phyloP scores from a whole-genome alignment of 176 grass and related monocot genomes.

The Aegilops sharonensis region DNA sequence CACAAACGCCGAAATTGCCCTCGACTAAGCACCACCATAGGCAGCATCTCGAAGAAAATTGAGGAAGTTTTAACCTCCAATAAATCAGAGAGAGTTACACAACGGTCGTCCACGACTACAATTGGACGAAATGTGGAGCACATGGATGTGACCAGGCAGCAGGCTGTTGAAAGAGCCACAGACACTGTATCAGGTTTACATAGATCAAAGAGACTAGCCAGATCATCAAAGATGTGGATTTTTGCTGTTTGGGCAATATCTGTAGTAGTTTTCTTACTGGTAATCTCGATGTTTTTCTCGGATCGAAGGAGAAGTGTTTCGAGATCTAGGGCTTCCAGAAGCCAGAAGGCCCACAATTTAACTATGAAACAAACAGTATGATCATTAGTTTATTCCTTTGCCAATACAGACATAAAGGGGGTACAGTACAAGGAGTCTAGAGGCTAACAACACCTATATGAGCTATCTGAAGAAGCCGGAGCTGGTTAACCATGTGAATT shows the following conservation, averaged over 20 bases:
- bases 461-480: slow-evolving; percentile 9
- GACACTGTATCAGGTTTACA: slow-evolving; percentile 16
- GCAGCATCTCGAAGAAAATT: slow-evolving; percentile 9
- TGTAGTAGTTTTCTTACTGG: slow-evolving; percentile 58
- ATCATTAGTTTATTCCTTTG: slow-evolving; percentile 13
- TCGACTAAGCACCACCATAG: slow-evolving; percentile 26
- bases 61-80: slow-evolving; percentile 21
- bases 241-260: slow-evolving; percentile 67
- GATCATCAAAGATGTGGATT: slow-evolving; percentile 56
- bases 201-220: slow-evolving; percentile 38
- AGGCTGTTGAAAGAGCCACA: slow-evolving; percentile 14
- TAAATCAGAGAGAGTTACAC: background rate
- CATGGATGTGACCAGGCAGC: slow-evolving; percentile 14
- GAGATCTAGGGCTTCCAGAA: slow-evolving; percentile 63
- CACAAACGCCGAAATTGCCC: slow-evolving; percentile 64
- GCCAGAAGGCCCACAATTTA: slow-evolving; percentile 44
- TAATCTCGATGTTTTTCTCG: slow-evolving; percentile 66
- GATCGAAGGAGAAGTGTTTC: slow-evolving; percentile 48
- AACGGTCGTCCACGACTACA: background rate
- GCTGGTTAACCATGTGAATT: background rate
- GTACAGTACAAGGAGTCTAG: background rate
- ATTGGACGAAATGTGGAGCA: slow-evolving; percentile 25
- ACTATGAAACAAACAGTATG: slow-evolving; percentile 28
- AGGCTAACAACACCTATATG: slow-evolving; percentile 22
- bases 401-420: slow-evolving; percentile 24